These are phyloP conservation scores for Paralagenidium karlingii DNA, from an alignment of 352 stramenopile species.

Conservation along the genomic window DNA sequence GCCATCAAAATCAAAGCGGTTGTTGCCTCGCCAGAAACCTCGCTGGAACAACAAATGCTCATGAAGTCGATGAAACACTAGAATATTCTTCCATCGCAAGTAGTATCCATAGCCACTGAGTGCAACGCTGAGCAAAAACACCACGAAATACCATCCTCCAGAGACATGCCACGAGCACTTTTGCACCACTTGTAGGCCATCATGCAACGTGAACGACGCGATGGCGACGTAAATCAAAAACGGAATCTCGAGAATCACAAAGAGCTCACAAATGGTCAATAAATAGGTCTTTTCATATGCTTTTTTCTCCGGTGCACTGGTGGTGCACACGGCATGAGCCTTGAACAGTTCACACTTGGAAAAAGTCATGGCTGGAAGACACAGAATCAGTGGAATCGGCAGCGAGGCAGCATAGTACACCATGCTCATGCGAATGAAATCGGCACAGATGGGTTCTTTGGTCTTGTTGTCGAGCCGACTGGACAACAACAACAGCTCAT, in stretches of 20 bases:
- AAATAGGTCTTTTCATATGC: slow-evolving; percentile 52
- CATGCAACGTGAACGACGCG: no score
- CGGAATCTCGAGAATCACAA: slow-evolving; percentile 66
- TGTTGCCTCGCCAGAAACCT: slow-evolving; percentile 35
- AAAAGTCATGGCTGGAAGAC: slow-evolving; percentile 55
- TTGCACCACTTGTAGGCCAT: no score
- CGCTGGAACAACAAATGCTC: slow-evolving; percentile 70
- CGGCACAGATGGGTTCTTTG: slow-evolving; percentile 16
- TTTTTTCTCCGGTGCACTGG: no score
- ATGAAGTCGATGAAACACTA: slow-evolving; percentile 67
- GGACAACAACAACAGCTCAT: slow-evolving; percentile 32
- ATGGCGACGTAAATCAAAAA: no score
- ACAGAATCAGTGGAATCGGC: slow-evolving; percentile 44
- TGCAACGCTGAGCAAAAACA: no score
- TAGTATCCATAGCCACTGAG: no score
- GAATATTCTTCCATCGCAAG: slow-evolving; percentile 64
- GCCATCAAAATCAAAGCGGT: slow-evolving; percentile 55
- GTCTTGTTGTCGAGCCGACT: no score
- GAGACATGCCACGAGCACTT: no score
- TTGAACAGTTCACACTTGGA: slow-evolving; percentile 37
- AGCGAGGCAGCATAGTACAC: slow-evolving; percentile 55
- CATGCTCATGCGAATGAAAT: slow-evolving; percentile 45
- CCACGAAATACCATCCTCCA: no score
- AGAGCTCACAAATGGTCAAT: slow-evolving; percentile 54
- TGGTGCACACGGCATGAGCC: slow-evolving; percentile 12